Conservation (phyloP, 2,329 filamentous ascomycete genomes). For the Pyrenophora tritici-repentis region DNA sequence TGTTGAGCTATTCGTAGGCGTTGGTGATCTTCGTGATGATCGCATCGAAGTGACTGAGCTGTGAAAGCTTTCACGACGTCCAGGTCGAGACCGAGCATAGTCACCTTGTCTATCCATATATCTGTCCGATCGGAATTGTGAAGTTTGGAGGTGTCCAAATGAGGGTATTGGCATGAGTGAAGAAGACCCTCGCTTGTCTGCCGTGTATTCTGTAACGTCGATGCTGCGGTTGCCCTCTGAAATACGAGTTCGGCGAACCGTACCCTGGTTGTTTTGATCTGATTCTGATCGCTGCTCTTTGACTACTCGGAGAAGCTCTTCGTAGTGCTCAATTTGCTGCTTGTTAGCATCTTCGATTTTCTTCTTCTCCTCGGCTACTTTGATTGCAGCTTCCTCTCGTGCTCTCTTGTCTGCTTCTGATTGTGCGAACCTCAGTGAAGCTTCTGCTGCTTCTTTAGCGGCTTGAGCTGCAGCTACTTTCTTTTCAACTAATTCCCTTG, state of each 20-base stretch:
- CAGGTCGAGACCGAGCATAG: background rate
- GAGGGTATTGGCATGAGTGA: background rate
- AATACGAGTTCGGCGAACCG: conserved; percentile 19
- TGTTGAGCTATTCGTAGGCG: background rate
- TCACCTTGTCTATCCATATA: too few relatives aligned
- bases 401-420: background rate
- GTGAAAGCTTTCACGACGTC: conserved; percentile 1
- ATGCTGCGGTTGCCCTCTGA: conserved; percentile 20
- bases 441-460: conserved; percentile 1
- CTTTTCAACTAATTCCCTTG: background rate
- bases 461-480: background rate
- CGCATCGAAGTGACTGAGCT: background rate
- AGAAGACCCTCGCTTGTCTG: background rate
- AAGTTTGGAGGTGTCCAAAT: background rate
- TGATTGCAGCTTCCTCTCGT: too few relatives aligned
- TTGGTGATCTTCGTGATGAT: background rate
- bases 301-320: background rate
- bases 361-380: background rate
- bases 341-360: background rate
- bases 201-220: conserved; percentile 26
- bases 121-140: background rate
- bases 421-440: background rate
- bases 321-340: background rate
- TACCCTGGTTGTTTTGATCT: background rate
- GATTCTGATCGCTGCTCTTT: background rate